Evolutionary conservation across 148 eudicot genomes (phyloP), one percentile per base, ranked within the genome.

Genomic region (Camellia japonica): DNA sequence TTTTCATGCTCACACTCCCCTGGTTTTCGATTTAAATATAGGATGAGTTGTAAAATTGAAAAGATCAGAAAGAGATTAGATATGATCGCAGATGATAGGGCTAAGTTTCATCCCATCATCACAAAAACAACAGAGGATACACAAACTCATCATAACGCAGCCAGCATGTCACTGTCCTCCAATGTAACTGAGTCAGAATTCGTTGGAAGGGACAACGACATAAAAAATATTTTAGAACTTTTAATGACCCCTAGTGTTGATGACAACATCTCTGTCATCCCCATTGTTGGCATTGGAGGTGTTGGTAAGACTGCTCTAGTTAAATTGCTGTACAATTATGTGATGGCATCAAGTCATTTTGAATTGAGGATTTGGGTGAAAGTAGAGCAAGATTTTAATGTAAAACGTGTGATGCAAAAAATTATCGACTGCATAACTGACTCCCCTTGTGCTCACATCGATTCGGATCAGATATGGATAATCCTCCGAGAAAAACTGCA

Each of bases 231-330:
- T 8, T 16, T 78, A 11, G 47, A 19, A 41, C 63, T 18, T 12
- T 1, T 83, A 19, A 6, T 11, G 11, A 44, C 68, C 7, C 1
- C 41, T 14, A 52, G 44, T 16, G 20, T 59, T 49, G 66, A 49
- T 55, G 18, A 2, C 6, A 7, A 47, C 38, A 16, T 73, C 9
- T 51, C 76, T 3, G 81, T 82, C 1, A n/a, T 82, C 30, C 83
- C 85, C 9, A 61, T 85, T 1, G 65, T 18, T n/a, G n/a, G n/a
- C n/a, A n/a, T n/a, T n/a, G n/a, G n/a, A n/a, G n/a, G n/a, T n/a
- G n/a, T n/a, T n/a, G 87, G 84, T 16, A 82, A 85, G n/a, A 82
- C 80, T 1, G 49, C 77, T 6, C 70, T 85, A 2, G 83, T 80
- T 1, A 76, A 80, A 52, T 12, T 76, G 6, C 58, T 85, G 10